Evolutionary conservation across 202 grass and related monocot species (phyloP), one percentile per base, ranked within the genome.

Genomic region (Musa balbisiana): DNA sequence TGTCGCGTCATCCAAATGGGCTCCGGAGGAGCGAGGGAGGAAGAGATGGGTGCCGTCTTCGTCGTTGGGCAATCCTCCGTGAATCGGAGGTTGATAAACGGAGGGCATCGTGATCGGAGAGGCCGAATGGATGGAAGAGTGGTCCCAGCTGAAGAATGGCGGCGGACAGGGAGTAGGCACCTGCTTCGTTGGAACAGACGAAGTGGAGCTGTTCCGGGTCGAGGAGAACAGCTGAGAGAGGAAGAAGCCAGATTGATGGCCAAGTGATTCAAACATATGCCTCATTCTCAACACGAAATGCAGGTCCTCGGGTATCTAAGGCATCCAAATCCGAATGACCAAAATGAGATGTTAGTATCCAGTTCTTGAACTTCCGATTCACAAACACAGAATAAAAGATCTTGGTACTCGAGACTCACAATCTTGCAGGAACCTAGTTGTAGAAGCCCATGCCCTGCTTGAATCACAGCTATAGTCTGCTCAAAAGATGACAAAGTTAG

Each of bases 211-310:
- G 71, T 81, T 86, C 43, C 88, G 83, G 26, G 82, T 83, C 10
- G 90, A 93, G 64, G 90, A 93, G 90, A 92, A 92, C 27, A 98
- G 88, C 81, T 92, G 94, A 24, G 94, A 98, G 33, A 98, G 87
- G 83, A 93, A 94, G 88, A 98, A 89, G 27, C 94, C 91, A 5
- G 94, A 94, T 73, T 98, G 94, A 83, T 98, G 89, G 25, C 91
- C 94, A 10, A 98, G 86, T 2, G 94, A 98, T 80, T 98, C 94
- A 51, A 94, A 98, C 88, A 94, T 92, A 74, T 98, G 88, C 58
- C 94, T 86, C 94, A 98, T 98, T 60, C 91, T 85, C 78, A 94
- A 91, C 75, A 98, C 94, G 76, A 93, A 98, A 81, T 89, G 94
- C 80, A 98, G 82, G 79, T 98, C 94, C 83, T 98, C 94, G 1